Conservation (phyloP, 2,329 filamentous ascomycete genomes). For the Aspergillus amoenus region DNA sequence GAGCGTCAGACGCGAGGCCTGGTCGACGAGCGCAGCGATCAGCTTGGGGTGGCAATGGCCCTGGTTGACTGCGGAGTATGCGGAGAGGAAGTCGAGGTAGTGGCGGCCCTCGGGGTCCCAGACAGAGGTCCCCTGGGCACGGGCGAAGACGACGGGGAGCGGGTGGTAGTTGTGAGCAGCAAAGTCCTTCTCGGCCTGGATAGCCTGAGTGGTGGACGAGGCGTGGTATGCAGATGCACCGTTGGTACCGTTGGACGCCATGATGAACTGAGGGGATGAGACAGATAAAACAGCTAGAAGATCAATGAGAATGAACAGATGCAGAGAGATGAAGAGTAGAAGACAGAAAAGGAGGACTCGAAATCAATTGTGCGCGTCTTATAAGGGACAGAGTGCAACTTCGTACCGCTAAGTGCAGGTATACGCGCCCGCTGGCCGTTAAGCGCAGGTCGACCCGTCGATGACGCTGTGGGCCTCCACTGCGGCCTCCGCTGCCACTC, state of each 20-base stretch:
- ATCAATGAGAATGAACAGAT: neutral
- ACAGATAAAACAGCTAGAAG: constrained; percentile 14
- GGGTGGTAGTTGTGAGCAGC: constrained; percentile 99
- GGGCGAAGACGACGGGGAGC: constrained; percentile 87
- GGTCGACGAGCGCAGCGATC: constrained; percentile 83
- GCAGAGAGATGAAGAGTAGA: neutral
- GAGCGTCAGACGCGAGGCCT: constrained; percentile 84
- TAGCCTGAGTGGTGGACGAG: constrained; percentile 74
- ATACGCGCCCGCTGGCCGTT: constrained; percentile 23
- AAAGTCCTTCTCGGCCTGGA: constrained; percentile 75
- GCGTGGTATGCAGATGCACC: constrained; percentile 61
- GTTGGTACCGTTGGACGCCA: constrained; percentile 40
- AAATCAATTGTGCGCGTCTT: constrained; percentile 1
- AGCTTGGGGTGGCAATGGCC: constrained; percentile 97
- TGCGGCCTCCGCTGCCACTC: neutral
- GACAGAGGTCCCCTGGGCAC: constrained; percentile 79
- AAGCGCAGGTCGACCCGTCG: constrained; percentile 34
- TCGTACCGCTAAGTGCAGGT: constrained; percentile 37
- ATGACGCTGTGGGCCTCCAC: neutral
- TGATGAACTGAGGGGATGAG: constrained; percentile 20
- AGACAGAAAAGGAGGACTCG: neutral
- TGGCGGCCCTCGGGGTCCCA: constrained; percentile 97
- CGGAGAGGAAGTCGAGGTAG: constrained; percentile 96
- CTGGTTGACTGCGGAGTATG: constrained; percentile 97
- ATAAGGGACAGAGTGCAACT: neutral